Conservation (phyloP, 257 asterid genomes). For the Ajuga chamaepitys region DNA sequence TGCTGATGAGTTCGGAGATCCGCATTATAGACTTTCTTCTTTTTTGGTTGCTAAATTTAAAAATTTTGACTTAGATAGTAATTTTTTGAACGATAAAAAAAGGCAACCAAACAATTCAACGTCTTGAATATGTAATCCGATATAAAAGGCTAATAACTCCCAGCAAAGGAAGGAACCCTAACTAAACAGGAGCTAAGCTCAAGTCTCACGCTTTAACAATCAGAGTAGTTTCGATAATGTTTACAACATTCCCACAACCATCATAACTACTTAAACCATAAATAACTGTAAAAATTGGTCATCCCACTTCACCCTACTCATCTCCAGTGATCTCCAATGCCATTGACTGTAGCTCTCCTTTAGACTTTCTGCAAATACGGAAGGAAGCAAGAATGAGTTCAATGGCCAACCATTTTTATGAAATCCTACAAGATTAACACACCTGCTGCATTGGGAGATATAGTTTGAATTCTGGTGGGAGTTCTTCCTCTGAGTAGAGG, state of each 20-base stretch:
- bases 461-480: constrained; percentile 93
- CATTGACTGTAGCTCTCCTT: neutral
- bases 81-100: too few relatives aligned
- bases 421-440: too few relatives aligned
- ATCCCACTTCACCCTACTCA: neutral
- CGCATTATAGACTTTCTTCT: too few relatives aligned
- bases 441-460: constrained; percentile 99
- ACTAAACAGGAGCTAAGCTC: too few relatives aligned
- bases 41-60: too few relatives aligned
- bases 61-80: too few relatives aligned
- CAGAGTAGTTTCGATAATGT: neutral
- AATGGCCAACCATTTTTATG: neutral
- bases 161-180: too few relatives aligned
- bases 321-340: constrained; percentile 8
- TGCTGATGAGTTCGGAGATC: too few relatives aligned
- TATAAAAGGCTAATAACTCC: too few relatives aligned
- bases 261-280: neutral
- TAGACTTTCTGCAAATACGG: constrained; percentile 35
- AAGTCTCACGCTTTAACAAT: neutral
- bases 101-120: too few relatives aligned
- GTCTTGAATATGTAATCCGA: too few relatives aligned
- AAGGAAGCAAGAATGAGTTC: constrained; percentile 2
- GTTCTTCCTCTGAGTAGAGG: constrained; percentile 92
- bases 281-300: neutral
- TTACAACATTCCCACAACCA: neutral